A percentile compares a stretch with the other conserved stretches of the same genome.
Evolutionary conservation across 2,329 filamentous ascomycete species (phyloP).

Genomic region (Sporothrix dimorphospora): DNA sequence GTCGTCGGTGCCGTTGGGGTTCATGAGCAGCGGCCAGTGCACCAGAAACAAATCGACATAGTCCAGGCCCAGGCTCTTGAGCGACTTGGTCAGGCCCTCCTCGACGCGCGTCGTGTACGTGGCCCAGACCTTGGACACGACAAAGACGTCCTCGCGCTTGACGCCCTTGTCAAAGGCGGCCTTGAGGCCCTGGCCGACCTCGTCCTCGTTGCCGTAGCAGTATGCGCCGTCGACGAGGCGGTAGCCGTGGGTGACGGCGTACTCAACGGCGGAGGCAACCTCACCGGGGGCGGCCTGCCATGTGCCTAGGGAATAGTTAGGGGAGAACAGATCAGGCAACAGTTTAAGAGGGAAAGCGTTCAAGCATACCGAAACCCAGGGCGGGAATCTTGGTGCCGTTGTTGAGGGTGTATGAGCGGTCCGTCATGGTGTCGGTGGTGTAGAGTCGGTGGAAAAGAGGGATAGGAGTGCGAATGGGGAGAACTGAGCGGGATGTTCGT

Average conservation of each 20-base stretch:
- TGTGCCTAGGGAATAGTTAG: constrained; percentile 51
- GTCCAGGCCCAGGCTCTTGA: constrained; percentile 73
- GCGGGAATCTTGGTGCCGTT: constrained; percentile 65
- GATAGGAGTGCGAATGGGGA: neutral
- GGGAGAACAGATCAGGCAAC: neutral
- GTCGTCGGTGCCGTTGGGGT: constrained; percentile 73
- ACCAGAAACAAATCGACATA: constrained; percentile 83
- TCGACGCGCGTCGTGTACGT: constrained; percentile 74
- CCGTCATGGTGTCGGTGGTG: constrained; percentile 51
- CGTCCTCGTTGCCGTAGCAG: constrained; percentile 80
- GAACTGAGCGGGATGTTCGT: neutral
- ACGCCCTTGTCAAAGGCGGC: constrained; percentile 71
- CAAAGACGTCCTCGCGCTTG: constrained; percentile 78
- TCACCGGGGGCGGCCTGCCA: constrained; percentile 66
- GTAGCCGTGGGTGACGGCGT: constrained; percentile 62
- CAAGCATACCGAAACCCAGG: constrained; percentile 59
- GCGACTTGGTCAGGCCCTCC: constrained; percentile 70
- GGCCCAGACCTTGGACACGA: constrained; percentile 85
- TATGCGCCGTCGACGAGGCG: constrained; percentile 71
- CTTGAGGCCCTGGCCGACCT: constrained; percentile 77
- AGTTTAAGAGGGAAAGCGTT: neutral
- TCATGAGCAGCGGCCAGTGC: constrained; percentile 84
- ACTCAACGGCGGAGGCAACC: constrained; percentile 60
- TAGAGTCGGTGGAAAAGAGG: neutral
- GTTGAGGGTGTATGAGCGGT: constrained; percentile 65